Conservation (phyloP, 306 rosid species). For the Rosa lucieae region DNA sequence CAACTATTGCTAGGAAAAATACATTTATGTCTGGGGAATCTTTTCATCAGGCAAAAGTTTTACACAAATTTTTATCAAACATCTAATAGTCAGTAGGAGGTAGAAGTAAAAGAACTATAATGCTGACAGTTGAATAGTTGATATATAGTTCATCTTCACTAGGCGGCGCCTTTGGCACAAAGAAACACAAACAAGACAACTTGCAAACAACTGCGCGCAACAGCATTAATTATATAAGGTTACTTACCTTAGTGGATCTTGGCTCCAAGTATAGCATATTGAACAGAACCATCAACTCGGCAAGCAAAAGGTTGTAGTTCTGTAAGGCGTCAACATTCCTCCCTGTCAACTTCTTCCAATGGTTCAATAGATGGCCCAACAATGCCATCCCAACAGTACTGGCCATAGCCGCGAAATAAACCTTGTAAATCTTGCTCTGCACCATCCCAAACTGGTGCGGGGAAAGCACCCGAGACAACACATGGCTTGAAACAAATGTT, state of each 20-base stretch:
- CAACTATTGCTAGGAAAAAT: background rate
- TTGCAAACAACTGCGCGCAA: background rate
- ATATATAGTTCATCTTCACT: background rate
- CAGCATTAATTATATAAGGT: background rate
- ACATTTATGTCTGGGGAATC: background rate
- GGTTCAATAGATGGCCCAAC: conserved; percentile 46
- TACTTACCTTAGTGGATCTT: conserved; percentile 61
- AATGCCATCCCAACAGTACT: conserved; percentile 46
- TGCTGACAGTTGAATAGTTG: background rate
- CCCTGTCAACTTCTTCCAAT: background rate
- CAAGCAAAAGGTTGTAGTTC: conserved; percentile 38
- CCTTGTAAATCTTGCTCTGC: conserved; percentile 84
- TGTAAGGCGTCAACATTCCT: conserved; percentile 38
- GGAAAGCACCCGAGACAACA: conserved; percentile 48
- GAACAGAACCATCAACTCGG: conserved; percentile 38
- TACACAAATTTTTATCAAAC: background rate
- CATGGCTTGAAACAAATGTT: conserved; percentile 67
- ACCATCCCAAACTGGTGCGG: conserved; percentile 78
- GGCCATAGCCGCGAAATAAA: conserved; percentile 64
- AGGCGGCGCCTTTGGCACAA: background rate
- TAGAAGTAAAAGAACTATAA: background rate
- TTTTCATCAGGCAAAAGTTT: background rate
- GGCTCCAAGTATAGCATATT: conserved; percentile 81
- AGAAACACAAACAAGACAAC: background rate
- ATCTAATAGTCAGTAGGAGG: background rate